Evolutionary conservation across 1,284 basidiomycete genomes (phyloP).

Genomic region (Melampsora medusae): DNA sequence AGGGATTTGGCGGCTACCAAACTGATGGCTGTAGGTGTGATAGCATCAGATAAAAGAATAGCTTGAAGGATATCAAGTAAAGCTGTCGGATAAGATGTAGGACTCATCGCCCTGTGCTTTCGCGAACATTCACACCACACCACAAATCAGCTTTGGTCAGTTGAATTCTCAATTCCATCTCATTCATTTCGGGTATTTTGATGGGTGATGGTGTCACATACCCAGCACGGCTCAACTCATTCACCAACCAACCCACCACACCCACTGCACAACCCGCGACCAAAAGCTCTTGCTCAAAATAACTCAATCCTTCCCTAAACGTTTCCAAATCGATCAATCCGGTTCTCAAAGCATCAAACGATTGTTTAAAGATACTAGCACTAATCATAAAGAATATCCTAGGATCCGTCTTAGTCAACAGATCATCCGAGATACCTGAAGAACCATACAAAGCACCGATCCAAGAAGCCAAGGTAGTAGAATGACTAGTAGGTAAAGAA

Average conservation of each 20-base stretch:
- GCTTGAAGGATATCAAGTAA: constrained; percentile 36
- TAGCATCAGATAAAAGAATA: constrained; percentile 39
- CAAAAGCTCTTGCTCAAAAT: constrained; percentile 39
- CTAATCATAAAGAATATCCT: constrained; percentile 31
- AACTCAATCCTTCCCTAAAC: constrained; percentile 36
- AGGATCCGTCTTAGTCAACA: constrained; percentile 32
- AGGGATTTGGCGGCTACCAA: constrained; percentile 30
- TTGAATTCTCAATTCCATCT: no score
- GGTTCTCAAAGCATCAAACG: constrained; percentile 34
- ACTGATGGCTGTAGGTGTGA: constrained; percentile 21
- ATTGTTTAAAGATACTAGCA: constrained; percentile 40
- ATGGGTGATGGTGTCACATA: background rate
- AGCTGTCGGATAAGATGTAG: constrained; percentile 29
- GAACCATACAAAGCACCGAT: constrained; percentile 39
- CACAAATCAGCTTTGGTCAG: no score
- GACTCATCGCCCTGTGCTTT: background rate
- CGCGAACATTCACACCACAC: background rate
- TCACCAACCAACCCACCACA: constrained; percentile 36
- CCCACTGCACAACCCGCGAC: constrained; percentile 30
- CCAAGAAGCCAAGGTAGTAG: constrained; percentile 22
- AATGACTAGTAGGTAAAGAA: constrained; percentile 20
- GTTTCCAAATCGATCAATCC: constrained; percentile 36
- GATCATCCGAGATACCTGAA: constrained; percentile 36
- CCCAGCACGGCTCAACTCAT: constrained; percentile 34
- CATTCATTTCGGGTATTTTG: no score